These are phyloP conservation scores for Euphorbia schlechtendalii DNA, from an alignment of 441 rosid genomes.

Conservation along the genomic window DNA sequence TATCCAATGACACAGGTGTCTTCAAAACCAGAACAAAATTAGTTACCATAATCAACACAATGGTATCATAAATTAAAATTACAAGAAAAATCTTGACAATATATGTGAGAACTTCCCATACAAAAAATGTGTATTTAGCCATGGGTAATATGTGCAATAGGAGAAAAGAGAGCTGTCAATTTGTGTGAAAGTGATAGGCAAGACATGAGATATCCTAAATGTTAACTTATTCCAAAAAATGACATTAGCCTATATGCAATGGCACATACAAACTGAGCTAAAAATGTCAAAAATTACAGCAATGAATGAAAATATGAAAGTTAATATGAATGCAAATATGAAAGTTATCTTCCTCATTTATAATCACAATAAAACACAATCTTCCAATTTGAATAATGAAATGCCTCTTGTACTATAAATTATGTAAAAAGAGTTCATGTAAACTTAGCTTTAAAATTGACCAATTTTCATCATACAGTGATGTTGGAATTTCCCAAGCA, in stretches of 20 bases:
- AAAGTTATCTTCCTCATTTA: not conserved
- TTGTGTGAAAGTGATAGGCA: no score
- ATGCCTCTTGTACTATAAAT: not conserved
- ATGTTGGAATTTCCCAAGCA: no score
- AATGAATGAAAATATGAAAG: no score
- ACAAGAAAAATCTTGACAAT: no score
- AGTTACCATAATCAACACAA: not conserved
- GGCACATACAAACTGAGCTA: not conserved
- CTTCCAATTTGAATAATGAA: not conserved
- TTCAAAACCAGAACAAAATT: slow-evolving; percentile 59
- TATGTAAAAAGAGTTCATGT: no score
- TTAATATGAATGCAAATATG: no score
- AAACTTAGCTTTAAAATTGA: no score
- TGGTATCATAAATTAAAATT: not conserved
- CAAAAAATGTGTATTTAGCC: no score
- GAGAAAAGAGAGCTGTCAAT: no score
- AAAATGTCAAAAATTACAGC: not conserved
- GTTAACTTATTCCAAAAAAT: not conserved
- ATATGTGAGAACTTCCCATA: no score
- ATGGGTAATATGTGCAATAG: no score
- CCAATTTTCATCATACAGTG: no score
- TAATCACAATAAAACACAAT: not conserved
- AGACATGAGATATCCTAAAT: slow-evolving; percentile 1
- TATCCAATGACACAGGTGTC: slow-evolving; percentile 93
- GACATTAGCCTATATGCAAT: not conserved